phyloP scores from a whole-genome alignment of 352 stramenopile species.

The Globisporangium heterothallicum region DNA sequence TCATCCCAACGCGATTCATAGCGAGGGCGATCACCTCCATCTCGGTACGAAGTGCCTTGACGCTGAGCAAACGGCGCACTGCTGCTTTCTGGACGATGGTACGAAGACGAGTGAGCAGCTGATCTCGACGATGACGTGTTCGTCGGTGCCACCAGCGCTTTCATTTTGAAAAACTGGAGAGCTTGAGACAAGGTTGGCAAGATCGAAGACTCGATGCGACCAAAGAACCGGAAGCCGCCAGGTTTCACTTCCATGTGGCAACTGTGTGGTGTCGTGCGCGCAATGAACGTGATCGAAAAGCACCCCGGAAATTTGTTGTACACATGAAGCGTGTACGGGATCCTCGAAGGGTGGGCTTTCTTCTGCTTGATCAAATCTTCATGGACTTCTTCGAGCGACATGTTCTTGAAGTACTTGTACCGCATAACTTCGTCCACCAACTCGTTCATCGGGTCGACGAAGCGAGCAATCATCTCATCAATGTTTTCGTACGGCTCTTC shows the following conservation, averaged over 20 bases:
- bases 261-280: slow-evolving; percentile 73
- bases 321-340: slow-evolving; percentile 81
- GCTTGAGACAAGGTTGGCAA: slow-evolving; percentile 72
- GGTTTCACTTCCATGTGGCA: slow-evolving; percentile 87
- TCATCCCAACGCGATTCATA: slow-evolving; percentile 69
- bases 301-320: slow-evolving; percentile 85
- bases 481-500: slow-evolving; percentile 85
- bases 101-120: slow-evolving; percentile 25
- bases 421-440: slow-evolving; percentile 80
- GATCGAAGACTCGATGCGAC: slow-evolving; percentile 82
- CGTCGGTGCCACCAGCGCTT: slow-evolving; percentile 58
- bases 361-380: slow-evolving; percentile 88
- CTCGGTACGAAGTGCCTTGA: slow-evolving; percentile 24
- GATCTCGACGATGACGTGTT: slow-evolving; percentile 24
- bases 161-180: slow-evolving; percentile 90
- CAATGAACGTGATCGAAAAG: slow-evolving; percentile 88
- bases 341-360: slow-evolving; percentile 75
- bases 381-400: slow-evolving; percentile 62
- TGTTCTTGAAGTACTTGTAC: slow-evolving; percentile 86
- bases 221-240: slow-evolving; percentile 82
- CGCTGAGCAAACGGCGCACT: slow-evolving; percentile 60
- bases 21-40: slow-evolving; percentile 41
- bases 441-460: slow-evolving; percentile 87
- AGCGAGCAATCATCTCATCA: slow-evolving; percentile 84
- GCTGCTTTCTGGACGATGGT: slow-evolving; percentile 37